These are phyloP conservation scores for Dunaliella sp. DNA, from an alignment of 139 green algal species.

Conservation along the genomic window DNA sequence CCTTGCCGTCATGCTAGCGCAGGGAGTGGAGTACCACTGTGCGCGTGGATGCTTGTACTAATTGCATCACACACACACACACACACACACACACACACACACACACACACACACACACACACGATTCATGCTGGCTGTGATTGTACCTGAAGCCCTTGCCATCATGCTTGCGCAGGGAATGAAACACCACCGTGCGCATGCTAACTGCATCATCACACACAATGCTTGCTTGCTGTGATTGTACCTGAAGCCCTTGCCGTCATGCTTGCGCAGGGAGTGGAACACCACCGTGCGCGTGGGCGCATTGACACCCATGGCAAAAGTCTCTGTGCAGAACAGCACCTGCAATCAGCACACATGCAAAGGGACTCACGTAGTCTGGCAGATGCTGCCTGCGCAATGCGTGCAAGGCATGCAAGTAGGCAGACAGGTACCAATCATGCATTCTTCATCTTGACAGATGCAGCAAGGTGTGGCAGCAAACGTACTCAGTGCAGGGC, in stretches of 20 bases:
- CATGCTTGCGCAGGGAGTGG: conserved; percentile 84
- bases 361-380: too few species aligned
- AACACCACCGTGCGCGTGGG: conserved; percentile 93
- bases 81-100: background rate
- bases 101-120: background rate
- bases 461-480: too few species aligned
- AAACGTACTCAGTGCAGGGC: too few species aligned
- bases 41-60: conserved; percentile 91
- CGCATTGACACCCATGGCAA: conserved; percentile 98
- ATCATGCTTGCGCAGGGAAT: conserved; percentile 87
- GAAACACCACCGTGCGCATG: conserved; percentile 90
- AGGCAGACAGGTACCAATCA: too few species aligned
- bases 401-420: too few species aligned
- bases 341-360: too few species aligned
- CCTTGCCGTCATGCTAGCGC: conserved; percentile 88
- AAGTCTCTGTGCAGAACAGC: conserved; percentile 96
- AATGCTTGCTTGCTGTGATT: background rate
- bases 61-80: too few species aligned
- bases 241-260: conserved; percentile 81
- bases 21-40: conserved; percentile 88
- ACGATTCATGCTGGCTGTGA: background rate
- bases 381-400: too few species aligned
- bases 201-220: background rate
- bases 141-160: conserved; percentile 76
- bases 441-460: too few species aligned